Evolutionary conservation across 164 flowering plant species (phyloP), one percentile per base, ranked within the genome.

Genomic region (Taxillus chinensis): DNA sequence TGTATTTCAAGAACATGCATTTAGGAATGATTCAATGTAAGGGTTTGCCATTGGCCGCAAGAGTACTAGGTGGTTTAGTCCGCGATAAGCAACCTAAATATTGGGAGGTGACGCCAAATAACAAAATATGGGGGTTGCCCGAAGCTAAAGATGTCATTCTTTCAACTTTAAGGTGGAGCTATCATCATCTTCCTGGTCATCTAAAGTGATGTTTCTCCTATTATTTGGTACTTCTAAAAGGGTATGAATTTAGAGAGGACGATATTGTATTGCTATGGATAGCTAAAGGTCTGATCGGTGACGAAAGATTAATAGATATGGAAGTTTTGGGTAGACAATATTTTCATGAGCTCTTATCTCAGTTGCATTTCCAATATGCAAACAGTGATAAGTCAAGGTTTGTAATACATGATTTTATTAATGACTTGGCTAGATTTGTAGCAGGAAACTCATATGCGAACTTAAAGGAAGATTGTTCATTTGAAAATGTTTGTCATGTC

Each of bases 271-370:
- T 57, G 1, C 40, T 39, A 6, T 70, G 73, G 73, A 62, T 70
- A 8, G 67, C 67, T 13, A 42, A 40, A 59, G 70, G 73, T 43
- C 58, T 62, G 2, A 48, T 74, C 57, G 45, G 7, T n/a, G 12
- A 61, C 5, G 57, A 27, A 40, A 40, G 8, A 52, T 3, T 14
- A 2, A 50, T 55, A 16, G 16, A 12, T 37, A 43, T 53, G n/a
- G 73, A 73, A 16, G 66, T 58, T 15, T 48, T 66, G 7, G 76
- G 72, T 0, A 10, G 43, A 7, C 64, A 66, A 14, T 66, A 66
- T 15, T 73, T 73, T 39, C 41, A 59, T 54, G 70, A 65, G 3
- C 39, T 69, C 54, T 9, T 62, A 17, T 41, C 61, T 61, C 57
- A 46, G 59, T 66, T 49, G 38, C 60, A 64, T 16, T 61, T 62